These are phyloP conservation scores for Aspergillus neoniger DNA, from an alignment of 2,329 filamentous ascomycete genomes.

Conservation along the genomic window DNA sequence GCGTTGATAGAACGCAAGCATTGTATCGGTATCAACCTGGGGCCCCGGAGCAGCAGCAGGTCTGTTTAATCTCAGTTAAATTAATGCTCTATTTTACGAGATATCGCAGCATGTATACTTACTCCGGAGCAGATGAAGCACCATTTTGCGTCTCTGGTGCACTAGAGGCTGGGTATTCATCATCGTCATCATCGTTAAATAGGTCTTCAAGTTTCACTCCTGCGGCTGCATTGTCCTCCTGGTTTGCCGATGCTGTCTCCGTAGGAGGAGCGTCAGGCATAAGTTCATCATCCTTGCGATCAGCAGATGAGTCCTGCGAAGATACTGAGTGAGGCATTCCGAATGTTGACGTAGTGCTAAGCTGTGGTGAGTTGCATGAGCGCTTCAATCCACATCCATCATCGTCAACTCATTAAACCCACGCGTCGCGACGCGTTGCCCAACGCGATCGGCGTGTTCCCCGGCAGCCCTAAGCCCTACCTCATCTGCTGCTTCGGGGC, in stretches of 20 bases:
- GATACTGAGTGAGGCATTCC: slow-evolving; percentile 43
- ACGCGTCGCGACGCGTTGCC: slow-evolving; percentile 23
- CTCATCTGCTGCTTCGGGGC: too few relatives aligned
- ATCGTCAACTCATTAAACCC: slow-evolving; percentile 17
- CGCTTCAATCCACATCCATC: slow-evolving; percentile 7
- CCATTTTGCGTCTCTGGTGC: slow-evolving; percentile 48
- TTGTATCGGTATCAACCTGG: slow-evolving; percentile 74
- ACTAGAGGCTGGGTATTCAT: slow-evolving; percentile 56
- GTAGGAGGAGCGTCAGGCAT: slow-evolving; percentile 45
- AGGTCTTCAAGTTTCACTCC: slow-evolving; percentile 56
- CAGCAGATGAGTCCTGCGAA: slow-evolving; percentile 42
- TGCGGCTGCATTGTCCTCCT: slow-evolving; percentile 16
- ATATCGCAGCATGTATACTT: slow-evolving; percentile 18
- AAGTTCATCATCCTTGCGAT: slow-evolving; percentile 42
- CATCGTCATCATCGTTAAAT: slow-evolving; percentile 62
- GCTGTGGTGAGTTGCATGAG: not conserved
- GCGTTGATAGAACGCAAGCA: slow-evolving; percentile 92
- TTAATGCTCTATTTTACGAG: slow-evolving; percentile 18
- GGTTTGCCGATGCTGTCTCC: slow-evolving; percentile 12
- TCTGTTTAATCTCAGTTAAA: slow-evolving; percentile 28
- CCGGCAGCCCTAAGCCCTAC: slow-evolving; percentile 26
- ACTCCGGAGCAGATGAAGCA: slow-evolving; percentile 44
- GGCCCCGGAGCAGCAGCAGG: slow-evolving; percentile 41
- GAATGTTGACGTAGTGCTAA: slow-evolving; percentile 3
- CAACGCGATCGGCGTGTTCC: slow-evolving; percentile 27